Evolutionary conservation across 75 land plant genomes (phyloP), one percentile per base, ranked within the genome.

Genomic region (Gnetum montanum): DNA sequence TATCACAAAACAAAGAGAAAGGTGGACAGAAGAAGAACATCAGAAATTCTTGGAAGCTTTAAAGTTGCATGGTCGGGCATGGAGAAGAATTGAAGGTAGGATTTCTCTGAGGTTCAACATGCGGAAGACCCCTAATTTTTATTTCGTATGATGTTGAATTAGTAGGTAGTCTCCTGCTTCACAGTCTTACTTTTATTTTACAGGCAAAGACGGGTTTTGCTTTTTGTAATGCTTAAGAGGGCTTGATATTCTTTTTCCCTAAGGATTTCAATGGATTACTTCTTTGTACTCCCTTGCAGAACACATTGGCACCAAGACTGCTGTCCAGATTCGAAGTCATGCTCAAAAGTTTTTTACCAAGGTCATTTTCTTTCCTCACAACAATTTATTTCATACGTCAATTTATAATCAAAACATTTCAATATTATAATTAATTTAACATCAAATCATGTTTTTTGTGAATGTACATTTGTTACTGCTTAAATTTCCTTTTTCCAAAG

Each of bases 261-360:
- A n/a, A n/a, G n/a, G 25, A 8, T 38, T 13, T 6, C 23, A 19
- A 22, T 24, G 23, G 46, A 23, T 38, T 16, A 23, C 61, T 28
- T 10, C 4, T 31, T 36, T 41, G 23, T 4, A 6, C 46, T 61
- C 54, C 4, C 18, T 16, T 72, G 66, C 80, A 86, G 96, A 86
- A 62, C 88, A 90, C 63, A 78, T 90, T 57, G 96, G 96, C 30
- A 90, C 91, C 46, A 90, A 90, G 74, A 86, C 96, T 49, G 96
- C 96, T 22, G 92, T 90, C 45, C 96, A 90, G 72, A 90, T 90
- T 46, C 78, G 96, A 64, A 86, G 91, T 59, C 96, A 90, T 80
- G 96, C 96, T 0, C 96, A 90, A 44, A 90, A 90, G 66, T 90
- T 90, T 59, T 90, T 90, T 75, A 69, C 92, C 48, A 90, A 90